These are phyloP conservation scores for Globisporangium nodosum DNA, from an alignment of 352 stramenopile genomes.

Conservation along the genomic window DNA sequence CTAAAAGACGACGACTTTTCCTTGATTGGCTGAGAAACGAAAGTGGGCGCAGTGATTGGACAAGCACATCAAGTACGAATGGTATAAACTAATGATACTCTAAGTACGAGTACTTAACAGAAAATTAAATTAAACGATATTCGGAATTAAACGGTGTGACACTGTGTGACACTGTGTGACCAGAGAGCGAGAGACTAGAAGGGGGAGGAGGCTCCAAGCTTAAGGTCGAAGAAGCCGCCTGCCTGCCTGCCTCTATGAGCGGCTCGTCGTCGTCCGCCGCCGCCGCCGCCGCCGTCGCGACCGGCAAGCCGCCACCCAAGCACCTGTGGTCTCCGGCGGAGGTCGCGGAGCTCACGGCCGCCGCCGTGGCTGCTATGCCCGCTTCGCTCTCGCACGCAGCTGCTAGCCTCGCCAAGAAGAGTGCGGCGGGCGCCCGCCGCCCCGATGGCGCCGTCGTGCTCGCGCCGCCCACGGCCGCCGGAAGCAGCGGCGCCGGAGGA, in stretches of 20 bases:
- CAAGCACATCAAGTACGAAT: too few relatives aligned
- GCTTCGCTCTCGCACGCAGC: constrained; percentile 49
- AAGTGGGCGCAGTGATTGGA: too few relatives aligned
- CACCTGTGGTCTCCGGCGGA: constrained; percentile 68
- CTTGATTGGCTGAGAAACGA: too few relatives aligned
- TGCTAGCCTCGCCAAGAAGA: constrained; percentile 35
- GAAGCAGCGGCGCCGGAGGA: background rate
- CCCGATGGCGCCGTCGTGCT: constrained; percentile 53
- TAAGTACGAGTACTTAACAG: too few relatives aligned
- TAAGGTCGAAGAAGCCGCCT: too few relatives aligned
- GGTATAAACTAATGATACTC: too few relatives aligned
- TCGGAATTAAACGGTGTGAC: too few relatives aligned
- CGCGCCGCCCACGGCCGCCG: background rate
- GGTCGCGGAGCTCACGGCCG: constrained; percentile 71
- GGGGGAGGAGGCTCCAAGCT: too few relatives aligned
- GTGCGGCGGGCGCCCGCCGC: constrained; percentile 50
- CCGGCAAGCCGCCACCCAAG: constrained; percentile 40
- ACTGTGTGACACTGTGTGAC: too few relatives aligned
- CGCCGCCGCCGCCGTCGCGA: background rate
- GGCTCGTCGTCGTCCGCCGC: constrained; percentile 12
- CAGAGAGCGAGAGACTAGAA: too few relatives aligned
- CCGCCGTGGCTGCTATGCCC: constrained; percentile 60
- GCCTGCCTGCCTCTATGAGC: constrained; percentile 25
- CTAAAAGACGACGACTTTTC: too few relatives aligned
- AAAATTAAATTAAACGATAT: too few relatives aligned